Evolutionary conservation across 179 eudicot genomes (phyloP), one percentile per base, ranked within the genome.

Genomic region (Gypsophila paniculata): DNA sequence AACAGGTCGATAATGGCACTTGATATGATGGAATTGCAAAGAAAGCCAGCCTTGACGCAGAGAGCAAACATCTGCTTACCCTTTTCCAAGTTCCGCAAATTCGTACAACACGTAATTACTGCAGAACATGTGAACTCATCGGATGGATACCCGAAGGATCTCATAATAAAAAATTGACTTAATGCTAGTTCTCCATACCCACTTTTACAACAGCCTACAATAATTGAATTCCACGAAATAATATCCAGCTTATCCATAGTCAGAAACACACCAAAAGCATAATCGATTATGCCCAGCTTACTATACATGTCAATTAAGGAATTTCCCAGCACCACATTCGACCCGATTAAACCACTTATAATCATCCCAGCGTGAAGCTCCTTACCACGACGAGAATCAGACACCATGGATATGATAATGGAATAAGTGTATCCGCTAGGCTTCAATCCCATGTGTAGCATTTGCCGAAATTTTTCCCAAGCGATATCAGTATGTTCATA

Each of bases 1-100:
- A 83, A 80, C 26, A 83, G 70, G 66, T 83, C 82, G 76, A 83
- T 78, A 62, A 79, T 19, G 49, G 86, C 80, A 80, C 86, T 80
- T 66, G 78, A 72, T 38, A 83, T 72, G 68, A 83, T 75, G 49
- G 86, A 69, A 46, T 83, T 83, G 71, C 70, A 46, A 69, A 80
- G 78, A 70, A 72, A 78, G 57, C 84, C 86, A 65, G 36, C 57
- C 74, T 83, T 80, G 70, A 68, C 52, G 61, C 80, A 83, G 55
- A 66, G 65, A 71, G 84, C 74, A 75, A 83, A 78, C 19, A 80
- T 62, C 57, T 70, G 82, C 76, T 78, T 67, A 64, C 86, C 86
- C 67, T 54, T 81, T 53, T 72, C 78, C 72, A 83, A 60, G 67
- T 83, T 65, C 52, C 67, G 71, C 72, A 72, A 75, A 70, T 67